Conservation (phyloP, 352 stramenopile genomes). For the Phytophthora multivora region DNA sequence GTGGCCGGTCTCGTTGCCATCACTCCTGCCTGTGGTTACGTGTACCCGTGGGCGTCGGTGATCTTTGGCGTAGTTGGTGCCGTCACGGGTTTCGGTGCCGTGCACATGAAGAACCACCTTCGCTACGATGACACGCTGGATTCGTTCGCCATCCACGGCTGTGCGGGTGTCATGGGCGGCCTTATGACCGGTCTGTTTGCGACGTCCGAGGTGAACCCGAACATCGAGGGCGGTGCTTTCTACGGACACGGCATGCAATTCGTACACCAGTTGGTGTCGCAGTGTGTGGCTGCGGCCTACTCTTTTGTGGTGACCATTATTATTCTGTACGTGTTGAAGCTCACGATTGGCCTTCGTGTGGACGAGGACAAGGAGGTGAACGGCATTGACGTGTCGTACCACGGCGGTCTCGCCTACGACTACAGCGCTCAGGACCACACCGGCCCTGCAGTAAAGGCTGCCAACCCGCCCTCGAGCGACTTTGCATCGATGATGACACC, state of each 20-base stretch:
- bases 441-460: constrained; percentile 14
- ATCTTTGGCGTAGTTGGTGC: constrained; percentile 76
- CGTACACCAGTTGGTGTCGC: constrained; percentile 56
- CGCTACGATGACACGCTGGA: constrained; percentile 84
- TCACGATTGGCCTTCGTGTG: constrained; percentile 71
- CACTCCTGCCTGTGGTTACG: constrained; percentile 73
- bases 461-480: constrained; percentile 19
- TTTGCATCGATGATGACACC: constrained; percentile 28
- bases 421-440: constrained; percentile 37
- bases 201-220: constrained; percentile 56
- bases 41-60: constrained; percentile 71
- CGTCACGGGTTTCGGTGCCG: constrained; percentile 49
- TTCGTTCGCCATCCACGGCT: constrained; percentile 77
- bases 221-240: constrained; percentile 56
- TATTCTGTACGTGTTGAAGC: constrained; percentile 72
- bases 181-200: constrained; percentile 77
- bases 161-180: constrained; percentile 61
- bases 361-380: constrained; percentile 77
- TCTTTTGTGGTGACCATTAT: constrained; percentile 70
- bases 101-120: constrained; percentile 69
- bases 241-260: constrained; percentile 59
- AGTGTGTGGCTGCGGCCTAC: constrained; percentile 64
- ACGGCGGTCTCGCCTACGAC: constrained; percentile 72
- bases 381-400: constrained; percentile 80
- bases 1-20: constrained; percentile 72